Base-by-base conservation (phyloP, 305 asterid species). In the Fraxinus nigra region DNA sequence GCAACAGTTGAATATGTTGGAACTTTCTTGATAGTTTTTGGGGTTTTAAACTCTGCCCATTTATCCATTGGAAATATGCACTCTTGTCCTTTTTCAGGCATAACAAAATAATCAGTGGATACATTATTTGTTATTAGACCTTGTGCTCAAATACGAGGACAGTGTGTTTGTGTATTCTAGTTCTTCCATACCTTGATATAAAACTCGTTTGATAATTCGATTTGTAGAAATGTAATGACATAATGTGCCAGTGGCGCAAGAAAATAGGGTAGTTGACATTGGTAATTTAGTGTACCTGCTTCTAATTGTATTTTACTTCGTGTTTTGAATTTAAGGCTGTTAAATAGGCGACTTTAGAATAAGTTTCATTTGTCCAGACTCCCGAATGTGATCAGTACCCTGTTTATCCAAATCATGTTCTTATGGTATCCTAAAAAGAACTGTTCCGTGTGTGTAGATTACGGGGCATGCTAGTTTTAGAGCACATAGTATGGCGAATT, bases 21-120 rank as follows among this genome's bases (percentile, higher is more conserved):
- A 26, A 76, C 76, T 77, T 86, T 80, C 78, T 74, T 81, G 37
- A 20, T 40, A 77, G 78, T 70, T 85, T 51, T 84, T 78, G 75
- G 84, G 79, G 79, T 75, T 79, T 78, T 54, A 26, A 87, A 59
- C 81, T 28, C 38, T 75, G 79, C 67, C 37, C 75, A 46, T 77
- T 82, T 79, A 75, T 83, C 87, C 82, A 51, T 48, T 79, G 80
- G 82, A 76, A 63, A 75, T 77, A 83, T 79, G 85, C 80, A 77
- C 81, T 76, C 70, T 43, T 67, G 56, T 7, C 78, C 61, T 78
- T 78, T 72, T 61, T 77, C 82, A 78, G 72, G 85, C 87, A 86
- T 84, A 81, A 77, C 86, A 76, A 80, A 92, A 92, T 92, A 91
- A 90, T 88, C 74, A 56, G 76, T 85, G 90, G 83, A 85, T 78